phyloP scores from a whole-genome alignment of 192 early-diverging fungal genomes.

The Tieghemiomyces parasiticus region DNA sequence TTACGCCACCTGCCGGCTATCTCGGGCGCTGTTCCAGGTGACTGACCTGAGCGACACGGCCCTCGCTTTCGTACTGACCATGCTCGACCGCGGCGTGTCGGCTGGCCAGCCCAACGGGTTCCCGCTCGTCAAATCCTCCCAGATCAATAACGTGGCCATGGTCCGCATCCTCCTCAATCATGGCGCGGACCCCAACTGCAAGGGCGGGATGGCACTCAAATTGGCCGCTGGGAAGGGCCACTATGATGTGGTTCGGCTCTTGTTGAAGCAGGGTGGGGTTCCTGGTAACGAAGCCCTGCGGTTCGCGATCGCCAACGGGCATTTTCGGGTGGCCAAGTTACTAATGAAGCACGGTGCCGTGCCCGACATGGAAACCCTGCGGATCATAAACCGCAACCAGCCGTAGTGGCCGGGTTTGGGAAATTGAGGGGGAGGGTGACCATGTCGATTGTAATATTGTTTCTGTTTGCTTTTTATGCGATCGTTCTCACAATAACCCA shows the following conservation, averaged over 20 bases:
- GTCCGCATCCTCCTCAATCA: background rate
- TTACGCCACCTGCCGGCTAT: slow-evolving; percentile 3
- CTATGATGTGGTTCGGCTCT: background rate
- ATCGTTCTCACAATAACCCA: too few relatives aligned
- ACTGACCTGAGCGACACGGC: too few relatives aligned
- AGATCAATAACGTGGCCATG: background rate
- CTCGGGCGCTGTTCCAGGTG: background rate
- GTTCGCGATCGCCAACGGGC: background rate
- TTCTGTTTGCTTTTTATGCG: too few relatives aligned
- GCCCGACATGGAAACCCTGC: slow-evolving; percentile 1
- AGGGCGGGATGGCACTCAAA: background rate
- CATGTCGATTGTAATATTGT: too few relatives aligned
- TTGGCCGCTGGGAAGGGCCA: background rate
- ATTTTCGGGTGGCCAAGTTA: background rate
- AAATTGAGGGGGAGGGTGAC: too few relatives aligned
- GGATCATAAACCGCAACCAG: background rate
- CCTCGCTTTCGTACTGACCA: background rate
- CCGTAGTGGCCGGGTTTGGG: too few relatives aligned
- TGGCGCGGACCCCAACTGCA: background rate
- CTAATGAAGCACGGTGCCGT: slow-evolving; percentile 6
- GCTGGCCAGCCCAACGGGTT: background rate
- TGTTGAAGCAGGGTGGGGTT: background rate
- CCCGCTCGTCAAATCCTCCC: slow-evolving; percentile 4
- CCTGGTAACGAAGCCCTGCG: background rate
- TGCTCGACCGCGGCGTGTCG: slow-evolving; percentile 3